Conservation (phyloP, 2,329 filamentous ascomycete genomes). For the Pyricularia pennisetigena region DNA sequence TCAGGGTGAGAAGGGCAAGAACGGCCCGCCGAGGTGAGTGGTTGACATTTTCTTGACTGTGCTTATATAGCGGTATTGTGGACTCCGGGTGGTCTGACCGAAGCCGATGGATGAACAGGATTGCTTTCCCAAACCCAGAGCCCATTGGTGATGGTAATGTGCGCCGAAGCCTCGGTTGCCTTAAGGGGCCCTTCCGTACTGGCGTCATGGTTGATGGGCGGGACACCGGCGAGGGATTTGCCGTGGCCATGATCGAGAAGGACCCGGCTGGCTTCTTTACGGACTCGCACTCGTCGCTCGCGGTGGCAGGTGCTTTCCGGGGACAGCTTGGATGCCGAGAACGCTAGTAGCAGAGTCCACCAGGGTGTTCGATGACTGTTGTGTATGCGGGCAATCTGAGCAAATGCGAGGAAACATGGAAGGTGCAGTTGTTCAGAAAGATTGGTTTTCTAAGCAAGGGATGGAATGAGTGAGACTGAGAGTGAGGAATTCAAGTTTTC, state of each 20-base stretch:
- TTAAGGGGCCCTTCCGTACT: conserved; percentile 31
- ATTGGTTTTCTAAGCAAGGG: background rate
- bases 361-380: background rate
- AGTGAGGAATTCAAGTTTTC: too few species aligned
- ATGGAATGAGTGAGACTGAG: too few species aligned
- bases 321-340: conserved; percentile 24
- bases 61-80: background rate
- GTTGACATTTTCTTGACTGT: background rate
- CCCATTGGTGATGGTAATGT: conserved; percentile 17
- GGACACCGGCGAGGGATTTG: conserved; percentile 35
- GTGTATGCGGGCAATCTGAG: background rate
- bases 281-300: conserved; percentile 35
- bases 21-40: conserved; percentile 29
- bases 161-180: conserved; percentile 12
- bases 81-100: background rate
- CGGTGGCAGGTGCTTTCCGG: conserved; percentile 33
- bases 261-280: conserved; percentile 37
- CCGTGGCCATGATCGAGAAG: conserved; percentile 32
- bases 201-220: conserved; percentile 27
- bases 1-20: conserved; percentile 27
- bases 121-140: conserved; percentile 33
- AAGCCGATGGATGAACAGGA: background rate
- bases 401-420: background rate
- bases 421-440: background rate
- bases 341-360: background rate